Conservation (phyloP, 148 eudicot genomes). For the Camellia lanceoleosa region DNA sequence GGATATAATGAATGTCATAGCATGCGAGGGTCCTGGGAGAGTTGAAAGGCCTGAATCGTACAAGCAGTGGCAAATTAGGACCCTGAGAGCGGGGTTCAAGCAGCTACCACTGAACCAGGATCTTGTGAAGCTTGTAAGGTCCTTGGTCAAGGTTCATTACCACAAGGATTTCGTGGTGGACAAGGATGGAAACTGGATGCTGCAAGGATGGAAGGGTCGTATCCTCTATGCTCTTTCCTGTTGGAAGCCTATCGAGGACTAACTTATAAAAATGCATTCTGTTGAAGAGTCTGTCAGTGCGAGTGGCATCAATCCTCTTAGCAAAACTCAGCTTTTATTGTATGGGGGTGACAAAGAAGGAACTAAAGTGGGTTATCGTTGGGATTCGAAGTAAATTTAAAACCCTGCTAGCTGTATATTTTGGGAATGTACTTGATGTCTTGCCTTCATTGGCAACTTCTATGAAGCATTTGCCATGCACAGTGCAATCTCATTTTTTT, state of each 20-base stretch:
- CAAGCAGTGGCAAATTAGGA: slow-evolving; percentile 56
- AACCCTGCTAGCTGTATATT: no score
- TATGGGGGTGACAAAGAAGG: no score
- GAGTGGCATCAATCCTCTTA: no score
- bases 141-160: slow-evolving; percentile 30
- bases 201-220: slow-evolving; percentile 67
- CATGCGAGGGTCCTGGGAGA: slow-evolving; percentile 53
- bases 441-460: no score
- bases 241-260: slow-evolving; percentile 32
- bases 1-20: slow-evolving; percentile 44
- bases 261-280: background rate
- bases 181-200: slow-evolving; percentile 44
- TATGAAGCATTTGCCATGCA: no score
- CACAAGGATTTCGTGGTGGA: slow-evolving; percentile 55
- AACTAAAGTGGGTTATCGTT: no score
- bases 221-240: slow-evolving; percentile 35
- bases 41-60: slow-evolving; percentile 50
- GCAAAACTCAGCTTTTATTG: no score
- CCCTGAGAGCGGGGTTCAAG: slow-evolving; percentile 41
- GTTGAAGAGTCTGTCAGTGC: no score
- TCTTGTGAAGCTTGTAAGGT: slow-evolving; percentile 30
- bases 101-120: slow-evolving; percentile 34
- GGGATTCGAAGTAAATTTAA: no score
- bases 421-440: no score
- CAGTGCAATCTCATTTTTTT: no score